Percentiles rank a stretch among this genome's conserved stretches.
phyloP scores from a whole-genome alignment of 768 basidiomycete genomes.

The Clavulina sp. region DNA sequence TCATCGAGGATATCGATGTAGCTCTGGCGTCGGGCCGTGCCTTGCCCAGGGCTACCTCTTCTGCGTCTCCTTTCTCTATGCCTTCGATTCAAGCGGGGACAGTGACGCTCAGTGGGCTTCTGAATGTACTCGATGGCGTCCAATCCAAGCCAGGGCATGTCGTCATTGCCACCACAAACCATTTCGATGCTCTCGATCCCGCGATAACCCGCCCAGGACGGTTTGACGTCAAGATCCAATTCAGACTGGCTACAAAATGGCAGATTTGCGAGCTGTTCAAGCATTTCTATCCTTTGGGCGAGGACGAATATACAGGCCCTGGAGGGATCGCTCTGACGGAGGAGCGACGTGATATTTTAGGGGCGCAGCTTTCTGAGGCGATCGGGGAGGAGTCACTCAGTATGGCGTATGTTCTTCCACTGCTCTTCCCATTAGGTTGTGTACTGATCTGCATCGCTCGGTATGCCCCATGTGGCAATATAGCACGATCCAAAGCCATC shows the following conservation, averaged over 20 bases:
- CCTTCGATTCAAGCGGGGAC: no score
- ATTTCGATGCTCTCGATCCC: conserved; percentile 47
- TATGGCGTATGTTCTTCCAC: no score
- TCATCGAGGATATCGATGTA: conserved; percentile 77
- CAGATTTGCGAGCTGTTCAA: conserved; percentile 50
- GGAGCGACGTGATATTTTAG: no score
- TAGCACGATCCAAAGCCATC: no score
- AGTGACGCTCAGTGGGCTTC: conserved; percentile 53
- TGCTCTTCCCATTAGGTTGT: no score
- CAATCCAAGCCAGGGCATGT: conserved; percentile 29
- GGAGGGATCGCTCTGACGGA: no score
- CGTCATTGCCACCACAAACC: conserved; percentile 48
- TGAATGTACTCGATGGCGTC: conserved; percentile 63
- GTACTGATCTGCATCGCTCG: no score
- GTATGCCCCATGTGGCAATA: no score
- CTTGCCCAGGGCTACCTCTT: conserved; percentile 17
- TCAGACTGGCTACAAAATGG: conserved; percentile 51
- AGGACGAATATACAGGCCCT: no score
- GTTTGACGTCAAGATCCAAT: conserved; percentile 65
- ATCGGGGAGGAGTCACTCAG: no score
- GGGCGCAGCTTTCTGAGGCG: no score
- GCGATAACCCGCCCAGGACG: conserved; percentile 62
- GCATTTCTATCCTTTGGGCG: conserved; percentile 34
- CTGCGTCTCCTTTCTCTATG: no score
- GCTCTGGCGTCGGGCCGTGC: conserved; percentile 37